Conservation (phyloP, 2,329 filamentous ascomycete species). For the Calonectria ilicicola region DNA sequence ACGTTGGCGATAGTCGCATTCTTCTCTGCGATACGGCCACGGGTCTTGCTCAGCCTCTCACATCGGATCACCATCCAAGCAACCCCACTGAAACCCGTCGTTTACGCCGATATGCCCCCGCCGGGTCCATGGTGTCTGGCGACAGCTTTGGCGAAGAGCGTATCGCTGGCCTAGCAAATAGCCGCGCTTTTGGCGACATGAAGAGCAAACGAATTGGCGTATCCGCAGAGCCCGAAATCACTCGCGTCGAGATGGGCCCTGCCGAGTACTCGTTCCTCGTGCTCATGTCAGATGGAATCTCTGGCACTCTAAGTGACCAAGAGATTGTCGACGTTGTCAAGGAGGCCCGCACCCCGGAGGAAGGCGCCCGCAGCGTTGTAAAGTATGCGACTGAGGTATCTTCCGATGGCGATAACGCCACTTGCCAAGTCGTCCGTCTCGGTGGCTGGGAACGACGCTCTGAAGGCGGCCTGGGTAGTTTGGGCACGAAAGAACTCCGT, state of each 20-base stretch:
- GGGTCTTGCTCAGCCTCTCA: slow-evolving; percentile 83
- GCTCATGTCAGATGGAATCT: slow-evolving; percentile 89
- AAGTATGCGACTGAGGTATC: slow-evolving; percentile 90
- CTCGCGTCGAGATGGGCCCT: slow-evolving; percentile 80
- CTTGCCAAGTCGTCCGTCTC: slow-evolving; percentile 74
- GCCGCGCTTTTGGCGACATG: slow-evolving; percentile 93
- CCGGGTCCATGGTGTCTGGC: slow-evolving; percentile 81
- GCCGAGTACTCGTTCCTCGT: slow-evolving; percentile 92
- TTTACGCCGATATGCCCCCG: slow-evolving; percentile 83
- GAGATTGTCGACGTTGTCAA: slow-evolving; percentile 97
- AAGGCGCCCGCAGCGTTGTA: slow-evolving; percentile 83
- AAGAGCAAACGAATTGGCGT: slow-evolving; percentile 92
- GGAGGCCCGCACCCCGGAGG: slow-evolving; percentile 90
- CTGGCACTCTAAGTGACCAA: slow-evolving; percentile 87
- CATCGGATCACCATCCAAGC: slow-evolving; percentile 93
- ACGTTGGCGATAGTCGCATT: slow-evolving; percentile 94
- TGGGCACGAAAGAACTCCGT: slow-evolving; percentile 92
- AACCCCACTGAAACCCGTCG: slow-evolving; percentile 85
- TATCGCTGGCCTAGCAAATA: slow-evolving; percentile 93
- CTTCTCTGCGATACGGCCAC: slow-evolving; percentile 89
- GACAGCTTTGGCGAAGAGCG: slow-evolving; percentile 98
- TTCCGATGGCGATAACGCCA: slow-evolving; percentile 74
- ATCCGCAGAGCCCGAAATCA: slow-evolving; percentile 91
- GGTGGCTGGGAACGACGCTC: slow-evolving; percentile 78
- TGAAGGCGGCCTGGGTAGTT: slow-evolving; percentile 88